Evolutionary conservation across 2,329 filamentous ascomycete genomes (phyloP).

Genomic region (Xylaria digitata): DNA sequence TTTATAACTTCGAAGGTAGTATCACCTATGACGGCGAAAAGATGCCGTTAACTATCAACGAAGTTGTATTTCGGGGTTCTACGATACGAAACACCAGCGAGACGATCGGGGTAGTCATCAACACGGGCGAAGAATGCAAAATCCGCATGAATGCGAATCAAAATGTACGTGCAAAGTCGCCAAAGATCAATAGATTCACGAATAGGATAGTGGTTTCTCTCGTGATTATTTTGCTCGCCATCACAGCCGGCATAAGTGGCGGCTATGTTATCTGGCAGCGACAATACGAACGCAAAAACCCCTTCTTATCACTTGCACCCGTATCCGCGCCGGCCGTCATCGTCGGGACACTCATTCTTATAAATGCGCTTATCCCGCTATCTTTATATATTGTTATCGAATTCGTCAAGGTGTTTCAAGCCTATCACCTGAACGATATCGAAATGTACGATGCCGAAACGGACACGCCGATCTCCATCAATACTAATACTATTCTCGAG

Average conservation of each 20-base stretch:
- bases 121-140: conserved; percentile 83
- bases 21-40: conserved; percentile 69
- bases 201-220: conserved; percentile 86
- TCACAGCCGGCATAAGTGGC: conserved; percentile 83
- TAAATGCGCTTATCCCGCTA: conserved; percentile 93
- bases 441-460: conserved; percentile 91
- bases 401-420: conserved; percentile 81
- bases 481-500: conserved; percentile 94
- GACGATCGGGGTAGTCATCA: conserved; percentile 84
- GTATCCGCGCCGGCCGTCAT: conserved; percentile 84
- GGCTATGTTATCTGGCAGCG: conserved; percentile 84
- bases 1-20: conserved; percentile 81
- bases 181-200: conserved; percentile 77
- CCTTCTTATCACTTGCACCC: conserved; percentile 77
- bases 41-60: conserved; percentile 78
- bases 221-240: conserved; percentile 80
- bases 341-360: conserved; percentile 92
- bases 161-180: conserved; percentile 85
- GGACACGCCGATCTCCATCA: conserved; percentile 87
- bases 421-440: conserved; percentile 81
- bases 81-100: conserved; percentile 78
- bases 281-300: conserved; percentile 73
- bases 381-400: conserved; percentile 93
- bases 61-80: conserved; percentile 88
- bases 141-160: conserved; percentile 73